Evolutionary conservation across 2,329 filamentous ascomycete genomes (phyloP).

Genomic region (Stagonosporopsis chrysanthemi): DNA sequence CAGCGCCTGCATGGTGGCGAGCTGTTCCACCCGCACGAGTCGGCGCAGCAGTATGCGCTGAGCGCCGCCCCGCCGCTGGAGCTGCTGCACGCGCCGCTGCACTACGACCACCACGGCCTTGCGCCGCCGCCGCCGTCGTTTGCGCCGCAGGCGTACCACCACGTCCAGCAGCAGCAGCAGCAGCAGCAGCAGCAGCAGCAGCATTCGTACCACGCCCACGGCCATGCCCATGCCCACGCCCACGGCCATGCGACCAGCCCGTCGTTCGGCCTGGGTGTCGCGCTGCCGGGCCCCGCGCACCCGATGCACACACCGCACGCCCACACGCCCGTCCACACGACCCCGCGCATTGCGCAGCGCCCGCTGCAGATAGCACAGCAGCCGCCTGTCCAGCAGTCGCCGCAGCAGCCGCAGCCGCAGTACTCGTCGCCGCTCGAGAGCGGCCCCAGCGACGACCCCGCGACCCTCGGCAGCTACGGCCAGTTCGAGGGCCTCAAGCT

Average conservation of each 20-base stretch:
- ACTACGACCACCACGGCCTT: conserved; percentile 42
- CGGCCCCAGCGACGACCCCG: conserved; percentile 24
- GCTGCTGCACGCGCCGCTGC: conserved; percentile 19
- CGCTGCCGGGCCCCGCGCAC: conserved; percentile 17
- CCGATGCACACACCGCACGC: conserved; percentile 6
- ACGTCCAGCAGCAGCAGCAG: conserved; percentile 22
- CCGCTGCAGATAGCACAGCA: conserved; percentile 30
- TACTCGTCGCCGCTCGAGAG: conserved; percentile 12
- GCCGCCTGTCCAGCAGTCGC: conserved; percentile 8
- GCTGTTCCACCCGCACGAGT: conserved; percentile 35
- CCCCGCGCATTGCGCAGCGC: conserved; percentile 20
- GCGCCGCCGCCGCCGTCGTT: conserved; percentile 16
- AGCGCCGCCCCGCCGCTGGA: conserved; percentile 25
- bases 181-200: conserved; percentile 10
- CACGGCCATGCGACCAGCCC: conserved; percentile 30
- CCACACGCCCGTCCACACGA: conserved; percentile 22
- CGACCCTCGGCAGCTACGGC: conserved; percentile 58
- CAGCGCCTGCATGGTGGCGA: conserved; percentile 49
- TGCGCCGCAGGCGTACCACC: conserved; percentile 31
- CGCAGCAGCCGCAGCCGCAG: conserved; percentile 18
- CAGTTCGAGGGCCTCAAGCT: conserved; percentile 63
- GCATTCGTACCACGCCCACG: conserved; percentile 4
- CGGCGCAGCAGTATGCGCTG: conserved; percentile 28
- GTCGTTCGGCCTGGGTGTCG: conserved; percentile 30
- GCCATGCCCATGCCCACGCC: background rate